A percentile compares a stretch with the other conserved stretches of the same genome.
These are phyloP conservation scores for Scheffersomyces quercinus DNA, from an alignment of 1,139 yeast genomes.

Conservation along the genomic window DNA sequence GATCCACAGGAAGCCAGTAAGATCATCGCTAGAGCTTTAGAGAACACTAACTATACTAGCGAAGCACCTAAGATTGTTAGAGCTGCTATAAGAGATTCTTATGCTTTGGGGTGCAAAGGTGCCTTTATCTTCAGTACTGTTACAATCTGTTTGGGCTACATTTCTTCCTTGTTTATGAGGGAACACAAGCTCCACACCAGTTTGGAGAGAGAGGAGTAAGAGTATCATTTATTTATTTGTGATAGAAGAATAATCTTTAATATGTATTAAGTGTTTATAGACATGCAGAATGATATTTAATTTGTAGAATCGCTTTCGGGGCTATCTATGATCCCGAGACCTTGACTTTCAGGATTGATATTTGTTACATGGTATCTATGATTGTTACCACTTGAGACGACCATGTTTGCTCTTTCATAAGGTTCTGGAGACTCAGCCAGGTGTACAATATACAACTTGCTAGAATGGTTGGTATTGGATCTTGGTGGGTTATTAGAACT, in stretches of 20 bases:
- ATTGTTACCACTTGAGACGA: constrained; percentile 42
- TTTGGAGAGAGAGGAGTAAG: constrained; percentile 32
- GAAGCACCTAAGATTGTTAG: constrained; percentile 20
- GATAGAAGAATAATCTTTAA: too few relatives aligned
- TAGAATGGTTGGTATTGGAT: constrained; percentile 22
- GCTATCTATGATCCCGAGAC: too few relatives aligned
- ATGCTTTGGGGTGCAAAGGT: constrained; percentile 19
- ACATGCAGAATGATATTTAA: too few relatives aligned
- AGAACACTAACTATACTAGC: constrained; percentile 17
- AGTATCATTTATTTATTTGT: too few relatives aligned
- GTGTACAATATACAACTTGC: constrained; percentile 20
- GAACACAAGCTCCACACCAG: constrained; percentile 38
- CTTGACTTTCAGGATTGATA: neutral
- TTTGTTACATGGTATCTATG: constrained; percentile 44
- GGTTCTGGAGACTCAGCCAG: neutral
- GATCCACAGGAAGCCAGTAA: constrained; percentile 15
- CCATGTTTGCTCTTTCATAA: constrained; percentile 7
- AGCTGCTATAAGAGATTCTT: constrained; percentile 19
- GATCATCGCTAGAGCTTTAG: constrained; percentile 20
- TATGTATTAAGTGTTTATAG: too few relatives aligned
- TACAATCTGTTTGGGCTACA: constrained; percentile 17
- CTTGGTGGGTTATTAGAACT: constrained; percentile 11
- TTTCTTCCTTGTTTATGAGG: constrained; percentile 22
- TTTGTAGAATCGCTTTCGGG: too few relatives aligned
- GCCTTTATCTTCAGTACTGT: constrained; percentile 19